phyloP scores from a whole-genome alignment of 495 filamentous ascomycete species.

The Sphaerosporella brunnea region DNA sequence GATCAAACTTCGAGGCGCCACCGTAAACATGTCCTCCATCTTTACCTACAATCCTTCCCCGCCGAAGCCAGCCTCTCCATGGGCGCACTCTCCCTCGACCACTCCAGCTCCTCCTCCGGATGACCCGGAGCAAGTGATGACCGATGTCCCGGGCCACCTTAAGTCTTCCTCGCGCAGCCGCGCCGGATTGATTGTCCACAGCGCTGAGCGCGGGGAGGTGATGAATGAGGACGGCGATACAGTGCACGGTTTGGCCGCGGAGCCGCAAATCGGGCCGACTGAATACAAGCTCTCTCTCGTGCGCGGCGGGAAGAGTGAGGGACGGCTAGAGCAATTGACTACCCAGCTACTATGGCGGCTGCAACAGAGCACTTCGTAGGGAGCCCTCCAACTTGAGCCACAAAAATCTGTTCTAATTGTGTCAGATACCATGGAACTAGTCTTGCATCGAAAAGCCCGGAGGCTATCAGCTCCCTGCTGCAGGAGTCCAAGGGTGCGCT shows the following conservation, averaged over 20 bases:
- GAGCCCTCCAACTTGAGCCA: conserved; percentile 39
- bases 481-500: conserved; percentile 85
- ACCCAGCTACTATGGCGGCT: conserved; percentile 90
- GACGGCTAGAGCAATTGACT: conserved; percentile 68
- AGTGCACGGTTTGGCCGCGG: conserved; percentile 50
- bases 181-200: conserved; percentile 23
- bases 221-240: conserved; percentile 54
- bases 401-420: conserved; percentile 37
- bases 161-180: conserved; percentile 22
- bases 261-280: conserved; percentile 83
- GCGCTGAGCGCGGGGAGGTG: conserved; percentile 30
- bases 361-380: conserved; percentile 85
- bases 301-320: conserved; percentile 58
- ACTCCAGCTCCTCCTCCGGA: conserved; percentile 7
- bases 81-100: conserved; percentile 31
- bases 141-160: conserved; percentile 29
- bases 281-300: conserved; percentile 97
- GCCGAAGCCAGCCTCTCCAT: conserved; percentile 74
- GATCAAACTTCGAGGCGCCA: too few relatives aligned
- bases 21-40: conserved; percentile 68
- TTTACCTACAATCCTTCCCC: conserved; percentile 89
- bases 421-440: conserved; percentile 21
- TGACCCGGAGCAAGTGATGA: conserved; percentile 8
- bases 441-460: conserved; percentile 34
- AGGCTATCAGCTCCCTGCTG: conserved; percentile 54